Percentiles rank a stretch among this genome's conserved stretches.
These are phyloP conservation scores for Liquidambar formosana DNA, from an alignment of 164 flowering plant species.

Conservation along the genomic window DNA sequence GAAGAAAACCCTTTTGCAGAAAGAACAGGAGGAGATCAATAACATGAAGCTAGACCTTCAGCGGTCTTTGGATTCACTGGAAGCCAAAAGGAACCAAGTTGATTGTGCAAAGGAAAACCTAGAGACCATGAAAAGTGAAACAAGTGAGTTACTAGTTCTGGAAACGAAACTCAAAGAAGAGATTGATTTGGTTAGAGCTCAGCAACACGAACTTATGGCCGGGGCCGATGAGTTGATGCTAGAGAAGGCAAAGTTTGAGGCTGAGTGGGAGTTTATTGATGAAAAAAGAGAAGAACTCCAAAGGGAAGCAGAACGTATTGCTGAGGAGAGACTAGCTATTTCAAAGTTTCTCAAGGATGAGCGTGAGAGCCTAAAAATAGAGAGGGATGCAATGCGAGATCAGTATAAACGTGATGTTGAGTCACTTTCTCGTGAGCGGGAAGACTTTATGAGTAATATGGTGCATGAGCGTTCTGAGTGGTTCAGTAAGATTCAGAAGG, in stretches of 20 bases:
- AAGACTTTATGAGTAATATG: slow-evolving; percentile 65
- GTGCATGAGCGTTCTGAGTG: slow-evolving; percentile 72
- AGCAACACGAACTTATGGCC: slow-evolving; percentile 62
- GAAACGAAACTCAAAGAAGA: slow-evolving; percentile 88
- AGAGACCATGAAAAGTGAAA: slow-evolving; percentile 63
- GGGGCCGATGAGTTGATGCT: slow-evolving; percentile 66
- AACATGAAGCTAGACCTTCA: slow-evolving; percentile 47
- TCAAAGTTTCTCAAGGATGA: slow-evolving; percentile 72
- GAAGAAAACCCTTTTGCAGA: slow-evolving; percentile 38
- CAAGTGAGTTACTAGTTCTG: slow-evolving; percentile 55
- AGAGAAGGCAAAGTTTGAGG: slow-evolving; percentile 88
- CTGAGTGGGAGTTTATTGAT: slow-evolving; percentile 89
- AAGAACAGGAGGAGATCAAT: slow-evolving; percentile 59
- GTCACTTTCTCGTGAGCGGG: slow-evolving; percentile 64
- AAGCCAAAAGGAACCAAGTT: slow-evolving; percentile 53
- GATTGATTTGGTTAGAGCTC: slow-evolving; percentile 72
- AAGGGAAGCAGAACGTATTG: slow-evolving; percentile 63
- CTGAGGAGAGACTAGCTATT: slow-evolving; percentile 53
- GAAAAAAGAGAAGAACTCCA: slow-evolving; percentile 76
- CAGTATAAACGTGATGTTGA: slow-evolving; percentile 65
- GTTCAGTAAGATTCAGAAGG: slow-evolving; percentile 80
- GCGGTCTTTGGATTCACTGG: slow-evolving; percentile 44
- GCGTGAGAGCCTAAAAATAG: slow-evolving; percentile 65
- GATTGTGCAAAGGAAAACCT: slow-evolving; percentile 52
- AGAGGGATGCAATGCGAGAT: slow-evolving; percentile 61